Conservation (phyloP, 75 land plant genomes). For the Sequoia sempervirens region DNA sequence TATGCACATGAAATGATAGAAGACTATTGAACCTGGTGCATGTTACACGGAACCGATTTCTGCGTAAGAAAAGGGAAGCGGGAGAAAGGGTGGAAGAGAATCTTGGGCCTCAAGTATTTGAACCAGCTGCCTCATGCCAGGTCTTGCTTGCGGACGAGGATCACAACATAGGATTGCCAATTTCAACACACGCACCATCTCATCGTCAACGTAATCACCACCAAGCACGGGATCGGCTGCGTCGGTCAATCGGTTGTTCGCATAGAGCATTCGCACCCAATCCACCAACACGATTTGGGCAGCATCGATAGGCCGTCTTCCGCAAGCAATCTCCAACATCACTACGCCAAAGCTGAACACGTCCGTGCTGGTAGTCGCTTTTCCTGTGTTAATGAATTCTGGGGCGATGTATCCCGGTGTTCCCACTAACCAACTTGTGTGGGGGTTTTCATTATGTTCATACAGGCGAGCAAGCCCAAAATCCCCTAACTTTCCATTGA, state of each 20-base stretch:
- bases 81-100: background rate
- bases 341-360: conserved; percentile 14
- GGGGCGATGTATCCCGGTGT: conserved; percentile 41
- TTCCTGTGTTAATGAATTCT: conserved; percentile 25
- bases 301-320: conserved; percentile 5
- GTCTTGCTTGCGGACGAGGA: background rate
- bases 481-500: conserved; percentile 35
- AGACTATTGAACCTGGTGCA: too few species aligned
- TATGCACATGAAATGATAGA: too few species aligned
- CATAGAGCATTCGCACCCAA: conserved; percentile 36
- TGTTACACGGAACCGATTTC: too few species aligned
- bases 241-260: background rate
- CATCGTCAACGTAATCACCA: background rate
- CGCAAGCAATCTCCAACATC: background rate
- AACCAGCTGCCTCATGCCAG: background rate
- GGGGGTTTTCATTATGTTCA: conserved; percentile 19
- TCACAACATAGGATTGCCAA: background rate
- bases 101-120: background rate
- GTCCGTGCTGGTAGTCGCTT: conserved; percentile 29
- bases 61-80: background rate
- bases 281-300: conserved; percentile 8
- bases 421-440: conserved; percentile 21
- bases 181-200: background rate
- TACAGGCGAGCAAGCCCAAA: conserved; percentile 36
- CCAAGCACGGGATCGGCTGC: background rate